Conservation (phyloP, 2,329 filamentous ascomycete genomes). For the Pseudogymnoascus sp. region DNA sequence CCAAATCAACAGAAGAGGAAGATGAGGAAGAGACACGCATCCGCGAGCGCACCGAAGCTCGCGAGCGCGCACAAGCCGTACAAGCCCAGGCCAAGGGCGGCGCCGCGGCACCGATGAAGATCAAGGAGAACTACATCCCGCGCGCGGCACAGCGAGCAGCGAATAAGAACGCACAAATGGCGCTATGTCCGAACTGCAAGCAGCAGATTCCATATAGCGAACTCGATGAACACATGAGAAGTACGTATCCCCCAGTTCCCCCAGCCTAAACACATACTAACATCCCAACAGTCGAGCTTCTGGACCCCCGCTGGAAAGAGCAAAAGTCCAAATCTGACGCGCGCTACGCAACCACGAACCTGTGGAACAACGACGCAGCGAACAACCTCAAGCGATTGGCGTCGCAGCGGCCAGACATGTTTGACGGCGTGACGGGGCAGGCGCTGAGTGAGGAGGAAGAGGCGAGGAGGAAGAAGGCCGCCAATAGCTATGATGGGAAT, state of each 20-base stretch:
- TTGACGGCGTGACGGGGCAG: conserved; percentile 64
- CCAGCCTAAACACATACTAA: conserved; percentile 12
- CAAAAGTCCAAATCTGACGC: conserved; percentile 84
- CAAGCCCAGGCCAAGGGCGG: conserved; percentile 67
- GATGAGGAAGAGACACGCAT: conserved; percentile 40
- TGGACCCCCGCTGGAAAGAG: conserved; percentile 93
- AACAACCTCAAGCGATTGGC: conserved; percentile 94
- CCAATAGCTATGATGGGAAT: conserved; percentile 57
- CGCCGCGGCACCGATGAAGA: conserved; percentile 64
- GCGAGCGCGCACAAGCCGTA: conserved; percentile 61
- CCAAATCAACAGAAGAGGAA: conserved; percentile 10
- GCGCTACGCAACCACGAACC: conserved; percentile 74
- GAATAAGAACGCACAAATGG: conserved; percentile 57
- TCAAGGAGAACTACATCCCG: conserved; percentile 87
- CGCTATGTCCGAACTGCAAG: conserved; percentile 85
- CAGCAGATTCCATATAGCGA: conserved; percentile 82
- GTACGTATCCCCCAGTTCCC: conserved; percentile 34
- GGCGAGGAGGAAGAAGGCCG: conserved; percentile 66
- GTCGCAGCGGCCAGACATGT: conserved; percentile 78
- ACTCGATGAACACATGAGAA: conserved; percentile 86
- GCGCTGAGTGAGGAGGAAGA: conserved; percentile 65
- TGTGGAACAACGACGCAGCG: conserved; percentile 78
- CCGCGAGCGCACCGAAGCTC: conserved; percentile 51
- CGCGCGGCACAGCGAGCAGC: conserved; percentile 66
- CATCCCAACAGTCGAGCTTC: conserved; percentile 57